A percentile compares a stretch with the other conserved stretches of the same genome.
phyloP scores from a whole-genome alignment of 2,329 filamentous ascomycete species.

The Aureobasidium sp. region DNA sequence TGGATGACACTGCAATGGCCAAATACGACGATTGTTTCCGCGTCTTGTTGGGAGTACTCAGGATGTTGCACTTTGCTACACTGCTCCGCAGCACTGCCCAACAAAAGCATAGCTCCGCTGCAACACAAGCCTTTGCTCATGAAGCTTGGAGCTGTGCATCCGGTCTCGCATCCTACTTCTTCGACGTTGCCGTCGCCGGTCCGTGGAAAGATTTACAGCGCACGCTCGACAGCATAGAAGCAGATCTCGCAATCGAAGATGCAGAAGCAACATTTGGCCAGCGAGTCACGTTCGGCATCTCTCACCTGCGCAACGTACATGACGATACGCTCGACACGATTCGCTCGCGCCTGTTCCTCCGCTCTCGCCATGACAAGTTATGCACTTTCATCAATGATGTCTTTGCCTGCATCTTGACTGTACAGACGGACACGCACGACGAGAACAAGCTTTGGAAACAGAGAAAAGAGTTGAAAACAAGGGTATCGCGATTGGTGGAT shows the following conservation, averaged over 20 bases:
- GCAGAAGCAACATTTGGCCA: slow-evolving; percentile 33
- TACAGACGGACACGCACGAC: rapidly evolving
- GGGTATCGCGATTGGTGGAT: neutral
- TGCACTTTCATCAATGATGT: slow-evolving; percentile 21
- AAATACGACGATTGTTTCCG: slow-evolving; percentile 85
- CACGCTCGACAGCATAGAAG: slow-evolving; percentile 57
- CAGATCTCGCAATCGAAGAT: slow-evolving; percentile 42
- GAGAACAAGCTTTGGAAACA: neutral
- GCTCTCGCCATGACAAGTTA: slow-evolving; percentile 23
- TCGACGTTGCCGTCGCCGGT: slow-evolving; percentile 65
- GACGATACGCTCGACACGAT: slow-evolving; percentile 24
- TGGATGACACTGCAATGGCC: slow-evolving; percentile 60
- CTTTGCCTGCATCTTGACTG: slow-evolving; percentile 20
- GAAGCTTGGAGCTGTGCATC: slow-evolving; percentile 76
- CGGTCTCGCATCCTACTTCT: slow-evolving; percentile 66
- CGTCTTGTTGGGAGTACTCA: slow-evolving; percentile 64
- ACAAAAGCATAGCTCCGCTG: slow-evolving; percentile 18
- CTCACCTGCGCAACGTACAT: slow-evolving; percentile 22
- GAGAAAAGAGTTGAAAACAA: neutral
- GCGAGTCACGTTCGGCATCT: slow-evolving; percentile 19
- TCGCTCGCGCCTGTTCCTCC: slow-evolving; percentile 25
- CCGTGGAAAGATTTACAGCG: slow-evolving; percentile 65
- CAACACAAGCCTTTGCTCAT: slow-evolving; percentile 47
- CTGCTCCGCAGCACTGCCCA: slow-evolving; percentile 25
- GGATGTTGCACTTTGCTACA: slow-evolving; percentile 55